Evolutionary conservation across 176 grass and related monocot species (phyloP).

Genomic region (Echinochloa phyllopogon): DNA sequence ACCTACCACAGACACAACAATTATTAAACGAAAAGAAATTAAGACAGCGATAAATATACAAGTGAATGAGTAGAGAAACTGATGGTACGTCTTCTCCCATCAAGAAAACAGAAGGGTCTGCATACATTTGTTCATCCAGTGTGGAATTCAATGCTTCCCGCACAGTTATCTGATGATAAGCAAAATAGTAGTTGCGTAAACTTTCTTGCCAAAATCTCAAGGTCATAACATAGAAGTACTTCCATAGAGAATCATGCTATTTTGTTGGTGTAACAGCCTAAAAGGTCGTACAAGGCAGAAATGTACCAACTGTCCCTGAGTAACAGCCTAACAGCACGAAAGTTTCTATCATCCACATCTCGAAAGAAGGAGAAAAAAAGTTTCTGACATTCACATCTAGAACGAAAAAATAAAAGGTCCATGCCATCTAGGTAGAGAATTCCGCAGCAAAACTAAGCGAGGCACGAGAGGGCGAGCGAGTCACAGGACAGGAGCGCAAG

Average conservation of each 20-base stretch:
- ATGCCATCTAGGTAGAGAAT: neutral
- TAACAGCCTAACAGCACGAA: neutral
- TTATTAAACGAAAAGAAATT: slow-evolving; percentile 19
- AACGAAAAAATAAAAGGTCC: too few relatives aligned
- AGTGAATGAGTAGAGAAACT: neutral
- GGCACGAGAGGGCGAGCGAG: neutral
- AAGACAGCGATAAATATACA: neutral
- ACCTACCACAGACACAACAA: slow-evolving; percentile 56
- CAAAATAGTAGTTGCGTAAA: slow-evolving; percentile 33
- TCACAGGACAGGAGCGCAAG: neutral
- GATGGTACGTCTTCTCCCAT: slow-evolving; percentile 88
- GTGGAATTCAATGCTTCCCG: slow-evolving; percentile 81
- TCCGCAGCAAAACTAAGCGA: neutral
- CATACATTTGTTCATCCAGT: slow-evolving; percentile 92
- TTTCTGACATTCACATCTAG: neutral
- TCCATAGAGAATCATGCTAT: neutral
- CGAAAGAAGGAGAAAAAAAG: neutral
- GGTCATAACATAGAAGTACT: neutral
- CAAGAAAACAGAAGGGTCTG: slow-evolving; percentile 86
- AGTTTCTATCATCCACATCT: neutral
- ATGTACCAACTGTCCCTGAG: neutral
- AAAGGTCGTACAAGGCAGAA: neutral
- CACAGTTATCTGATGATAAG: slow-evolving; percentile 71
- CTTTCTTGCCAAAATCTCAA: slow-evolving; percentile 16
- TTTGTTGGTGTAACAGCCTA: neutral